phyloP scores from a whole-genome alignment of 306 rosid genomes.

The Leucaena leucocephala region DNA sequence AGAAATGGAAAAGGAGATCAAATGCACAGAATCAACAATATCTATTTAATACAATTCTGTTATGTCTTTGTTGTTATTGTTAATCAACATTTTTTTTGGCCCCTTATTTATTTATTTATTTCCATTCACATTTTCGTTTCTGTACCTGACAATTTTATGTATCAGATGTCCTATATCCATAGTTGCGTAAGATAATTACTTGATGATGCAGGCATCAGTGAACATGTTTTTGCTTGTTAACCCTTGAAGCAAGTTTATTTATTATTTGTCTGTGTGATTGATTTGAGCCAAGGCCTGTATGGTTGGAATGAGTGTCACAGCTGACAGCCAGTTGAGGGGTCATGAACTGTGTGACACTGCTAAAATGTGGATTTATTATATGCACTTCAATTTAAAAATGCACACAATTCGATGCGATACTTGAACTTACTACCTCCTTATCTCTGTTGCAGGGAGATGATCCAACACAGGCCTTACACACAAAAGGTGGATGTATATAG shows the following conservation, averaged over 20 bases:
- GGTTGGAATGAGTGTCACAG: neutral
- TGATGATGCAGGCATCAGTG: neutral
- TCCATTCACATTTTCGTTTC: neutral
- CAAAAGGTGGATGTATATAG: conserved; percentile 95
- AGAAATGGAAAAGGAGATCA: neutral
- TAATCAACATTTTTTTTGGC: too few relatives aligned
- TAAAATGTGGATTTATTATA: conserved; percentile 10
- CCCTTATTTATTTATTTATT: neutral
- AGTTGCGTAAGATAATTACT: neutral
- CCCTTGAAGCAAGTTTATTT: neutral
- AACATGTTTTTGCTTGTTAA: neutral
- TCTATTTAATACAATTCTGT: neutral
- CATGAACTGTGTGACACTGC: neutral
- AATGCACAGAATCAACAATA: neutral
- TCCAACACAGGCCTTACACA: conserved; percentile 98
- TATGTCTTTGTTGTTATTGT: neutral
- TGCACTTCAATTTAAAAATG: neutral
- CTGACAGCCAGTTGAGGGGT: neutral
- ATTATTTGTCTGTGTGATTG: neutral
- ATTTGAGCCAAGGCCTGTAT: neutral
- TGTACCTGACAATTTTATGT: neutral
- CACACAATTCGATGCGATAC: conserved; percentile 22
- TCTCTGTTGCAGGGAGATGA: conserved; percentile 83
- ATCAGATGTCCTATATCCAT: neutral
- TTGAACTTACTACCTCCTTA: conserved; percentile 18